Conservation (phyloP, 2,329 filamentous ascomycete genomes). For the Tolypocladium album region DNA sequence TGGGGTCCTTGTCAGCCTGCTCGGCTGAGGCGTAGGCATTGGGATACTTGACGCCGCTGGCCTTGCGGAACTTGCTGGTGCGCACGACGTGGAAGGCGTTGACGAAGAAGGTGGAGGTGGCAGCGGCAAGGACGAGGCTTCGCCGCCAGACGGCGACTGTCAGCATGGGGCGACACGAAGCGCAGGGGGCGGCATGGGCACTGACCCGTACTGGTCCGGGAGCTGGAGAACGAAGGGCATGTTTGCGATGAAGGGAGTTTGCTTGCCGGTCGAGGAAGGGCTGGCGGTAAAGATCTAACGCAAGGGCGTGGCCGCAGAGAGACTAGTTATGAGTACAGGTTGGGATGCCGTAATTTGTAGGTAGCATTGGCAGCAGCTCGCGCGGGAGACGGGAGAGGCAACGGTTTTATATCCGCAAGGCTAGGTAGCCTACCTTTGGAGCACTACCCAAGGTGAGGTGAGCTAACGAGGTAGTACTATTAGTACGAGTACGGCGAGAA, state of each 20-base stretch:
- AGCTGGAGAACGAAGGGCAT: constrained; percentile 34
- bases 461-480: too few species aligned
- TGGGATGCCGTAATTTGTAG: background rate
- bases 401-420: background rate
- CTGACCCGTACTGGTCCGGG: constrained; percentile 41
- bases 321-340: background rate
- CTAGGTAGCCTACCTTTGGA: too few species aligned
- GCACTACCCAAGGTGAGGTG: too few species aligned
- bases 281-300: background rate
- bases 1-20: constrained; percentile 40
- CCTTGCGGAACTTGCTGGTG: constrained; percentile 38
- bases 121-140: constrained; percentile 52
- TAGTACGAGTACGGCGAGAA: too few species aligned
- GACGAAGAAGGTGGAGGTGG: constrained; percentile 46
- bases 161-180: background rate
- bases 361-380: background rate
- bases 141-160: background rate
- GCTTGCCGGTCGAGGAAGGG: background rate
- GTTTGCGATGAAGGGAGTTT: constrained; percentile 9
- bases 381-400: background rate
- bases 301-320: background rate
- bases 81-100: constrained; percentile 40
- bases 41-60: constrained; percentile 45
- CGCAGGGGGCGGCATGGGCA: background rate
- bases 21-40: constrained; percentile 44